Conservation (phyloP, 1,139 yeast genomes). For the Pneumocystis carinii region DNA sequence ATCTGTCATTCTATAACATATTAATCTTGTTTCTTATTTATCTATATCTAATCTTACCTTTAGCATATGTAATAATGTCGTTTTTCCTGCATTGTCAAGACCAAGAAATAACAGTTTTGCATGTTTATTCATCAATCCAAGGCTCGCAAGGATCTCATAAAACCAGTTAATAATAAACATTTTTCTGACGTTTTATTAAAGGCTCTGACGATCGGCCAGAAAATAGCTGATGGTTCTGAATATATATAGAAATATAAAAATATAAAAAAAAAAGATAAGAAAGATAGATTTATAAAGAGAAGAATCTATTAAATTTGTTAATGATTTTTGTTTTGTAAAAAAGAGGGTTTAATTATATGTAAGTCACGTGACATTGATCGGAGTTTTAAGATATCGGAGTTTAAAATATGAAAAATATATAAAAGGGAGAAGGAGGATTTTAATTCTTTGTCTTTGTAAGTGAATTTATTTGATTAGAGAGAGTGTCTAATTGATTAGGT, state of each 20-base stretch:
- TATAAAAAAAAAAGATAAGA: too few species aligned
- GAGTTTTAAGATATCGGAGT: not conserved
- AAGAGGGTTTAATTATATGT: too few species aligned
- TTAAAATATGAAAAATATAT: not conserved
- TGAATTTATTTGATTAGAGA: not conserved
- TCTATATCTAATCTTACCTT: constrained; percentile 27
- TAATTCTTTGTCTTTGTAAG: not conserved
- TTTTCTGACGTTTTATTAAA: not conserved
- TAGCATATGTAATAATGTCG: constrained; percentile 90
- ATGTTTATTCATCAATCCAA: constrained; percentile 89
- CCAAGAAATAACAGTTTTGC: constrained; percentile 93
- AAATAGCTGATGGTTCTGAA: not conserved
- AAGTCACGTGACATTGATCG: too few species aligned
- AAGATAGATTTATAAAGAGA: too few species aligned
- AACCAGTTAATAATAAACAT: constrained; percentile 45
- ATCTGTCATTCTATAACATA: constrained; percentile 58
- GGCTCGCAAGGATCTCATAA: constrained; percentile 82
- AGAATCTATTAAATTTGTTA: too few species aligned
- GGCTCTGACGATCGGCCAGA: not conserved
- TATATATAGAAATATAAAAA: too few species aligned
- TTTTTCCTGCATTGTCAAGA: constrained; percentile 96
- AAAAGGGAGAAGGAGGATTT: not conserved
- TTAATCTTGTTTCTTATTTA: not conserved
- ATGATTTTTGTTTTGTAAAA: too few species aligned
- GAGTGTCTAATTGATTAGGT: not conserved